Evolutionary conservation across 352 stramenopile species (phyloP), one percentile per base, ranked within the genome.

Genomic region (Pythium utonaiense): DNA sequence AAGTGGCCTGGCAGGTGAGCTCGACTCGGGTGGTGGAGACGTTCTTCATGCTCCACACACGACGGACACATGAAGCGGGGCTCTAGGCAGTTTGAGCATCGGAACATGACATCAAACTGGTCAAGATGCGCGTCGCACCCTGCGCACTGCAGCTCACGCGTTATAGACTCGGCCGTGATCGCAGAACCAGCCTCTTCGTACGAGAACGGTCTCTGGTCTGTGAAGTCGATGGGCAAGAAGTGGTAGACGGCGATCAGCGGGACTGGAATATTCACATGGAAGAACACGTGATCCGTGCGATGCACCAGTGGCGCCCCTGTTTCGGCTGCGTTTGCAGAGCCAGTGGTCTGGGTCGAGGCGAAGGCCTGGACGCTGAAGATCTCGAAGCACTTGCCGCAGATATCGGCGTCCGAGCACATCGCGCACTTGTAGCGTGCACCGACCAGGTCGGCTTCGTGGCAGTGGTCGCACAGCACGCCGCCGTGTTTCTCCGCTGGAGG

Each of bases 401-500:
- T 66, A 56, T 93, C 83, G 57, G 85, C 81, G 53, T 93, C 80
- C 21, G 67, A 71, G 51, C 83, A 93, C 28, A 80, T 77, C 1
- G 70, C 75, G 47, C 83, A 93, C 62, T 93, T 93, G 67, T 89
- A 93, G 8, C 83, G 74, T 16, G 81, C 30, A 4, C 69, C 67
- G 16, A 70, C 48, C 34, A 93, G 79, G 36, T 91, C 83, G 19
- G 71, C 72, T 19, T 70, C 69, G 50, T 80, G 69, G 57, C 83
- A 93, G 25, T 78, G 75, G 44, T 93, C 82, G 49, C 83, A 93
- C 19, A 83, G 77, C 8, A 93, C 78, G 21, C 81, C 80, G 44
- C 79, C 75, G 66, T 93, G 80, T 22, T 70, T 77, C 0, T 70
- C 72, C 31, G 73, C 59, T 5, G 53, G 52, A n/a, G 80, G 83